A percentile compares a stretch with the other conserved stretches of the same genome.
Evolutionary conservation across 2,329 filamentous ascomycete species (phyloP).

Genomic region (Aspergillus niger): DNA sequence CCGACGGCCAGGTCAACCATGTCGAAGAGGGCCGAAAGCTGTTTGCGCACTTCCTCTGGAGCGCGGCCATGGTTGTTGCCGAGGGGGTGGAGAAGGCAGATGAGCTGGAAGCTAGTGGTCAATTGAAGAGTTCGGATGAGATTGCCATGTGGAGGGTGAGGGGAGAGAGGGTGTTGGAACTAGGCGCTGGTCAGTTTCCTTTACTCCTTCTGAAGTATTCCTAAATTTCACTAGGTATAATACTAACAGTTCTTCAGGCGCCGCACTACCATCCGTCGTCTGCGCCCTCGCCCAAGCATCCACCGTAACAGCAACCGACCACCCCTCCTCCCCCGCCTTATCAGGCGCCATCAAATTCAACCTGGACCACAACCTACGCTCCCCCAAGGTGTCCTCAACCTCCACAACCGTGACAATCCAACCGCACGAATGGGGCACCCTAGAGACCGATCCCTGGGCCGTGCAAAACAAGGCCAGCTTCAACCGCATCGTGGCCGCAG

Average conservation of each 20-base stretch:
- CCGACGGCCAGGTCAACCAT: slow-evolving; percentile 16
- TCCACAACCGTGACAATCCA: slow-evolving; percentile 39
- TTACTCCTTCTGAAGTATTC: no score
- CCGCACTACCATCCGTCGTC: slow-evolving; percentile 46
- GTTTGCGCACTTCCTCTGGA: slow-evolving; percentile 64
- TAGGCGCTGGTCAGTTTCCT: slow-evolving; percentile 64
- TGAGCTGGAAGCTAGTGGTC: slow-evolving; percentile 6
- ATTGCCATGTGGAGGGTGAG: slow-evolving; percentile 45
- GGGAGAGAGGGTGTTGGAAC: slow-evolving; percentile 57
- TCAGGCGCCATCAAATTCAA: slow-evolving; percentile 50
- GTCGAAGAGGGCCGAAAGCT: slow-evolving; percentile 53
- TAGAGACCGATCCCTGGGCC: slow-evolving; percentile 45
- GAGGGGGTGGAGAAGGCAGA: slow-evolving; percentile 43
- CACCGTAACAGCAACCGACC: slow-evolving; percentile 54
- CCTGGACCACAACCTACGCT: slow-evolving; percentile 44
- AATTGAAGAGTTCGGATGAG: slow-evolving; percentile 16
- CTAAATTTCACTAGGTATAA: no score
- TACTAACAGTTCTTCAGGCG: slow-evolving; percentile 28
- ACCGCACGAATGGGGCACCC: slow-evolving; percentile 58
- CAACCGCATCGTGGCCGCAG: slow-evolving; percentile 60
- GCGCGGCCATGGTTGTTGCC: slow-evolving; percentile 50
- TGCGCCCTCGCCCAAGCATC: slow-evolving; percentile 39
- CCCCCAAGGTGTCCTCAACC: background rate
- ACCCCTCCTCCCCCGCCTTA: slow-evolving; percentile 47
- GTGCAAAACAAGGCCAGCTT: slow-evolving; percentile 43